Evolutionary conservation across 345 rosid genomes (phyloP).

Genomic region (Clarkia xantiana): DNA sequence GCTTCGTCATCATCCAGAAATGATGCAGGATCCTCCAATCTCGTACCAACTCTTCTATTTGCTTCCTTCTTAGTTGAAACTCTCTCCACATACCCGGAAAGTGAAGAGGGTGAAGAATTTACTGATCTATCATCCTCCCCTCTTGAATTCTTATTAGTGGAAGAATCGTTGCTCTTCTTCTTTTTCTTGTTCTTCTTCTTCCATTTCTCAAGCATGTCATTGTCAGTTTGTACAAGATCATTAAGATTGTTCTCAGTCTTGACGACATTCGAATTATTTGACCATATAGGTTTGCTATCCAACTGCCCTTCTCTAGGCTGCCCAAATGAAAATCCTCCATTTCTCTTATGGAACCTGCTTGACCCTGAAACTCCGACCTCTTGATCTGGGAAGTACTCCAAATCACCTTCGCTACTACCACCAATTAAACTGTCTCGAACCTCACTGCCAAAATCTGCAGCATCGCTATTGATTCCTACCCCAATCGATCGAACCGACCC

Average conservation of each 20-base stretch:
- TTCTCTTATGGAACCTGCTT: constrained; percentile 11
- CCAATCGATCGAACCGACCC: constrained; percentile 96
- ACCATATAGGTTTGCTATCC: constrained; percentile 50
- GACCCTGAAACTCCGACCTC: constrained; percentile 44
- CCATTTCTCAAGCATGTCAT: constrained; percentile 69
- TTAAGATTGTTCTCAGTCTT: constrained; percentile 31
- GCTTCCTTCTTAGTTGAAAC: constrained; percentile 42
- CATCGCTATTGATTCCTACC: constrained; percentile 87
- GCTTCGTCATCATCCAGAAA: constrained; percentile 89
- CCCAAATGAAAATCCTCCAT: constrained; percentile 66
- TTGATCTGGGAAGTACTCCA: constrained; percentile 63
- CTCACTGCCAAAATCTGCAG: constrained; percentile 90
- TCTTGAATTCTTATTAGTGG: constrained; percentile 55
- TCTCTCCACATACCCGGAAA: constrained; percentile 49
- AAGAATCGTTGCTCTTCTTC: constrained; percentile 68
- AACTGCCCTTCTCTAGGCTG: constrained; percentile 53
- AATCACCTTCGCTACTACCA: constrained; percentile 85
- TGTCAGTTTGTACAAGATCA: constrained; percentile 40
- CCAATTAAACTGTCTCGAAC: constrained; percentile 80
- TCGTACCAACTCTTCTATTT: constrained; percentile 32
- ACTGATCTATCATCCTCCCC: constrained; percentile 58
- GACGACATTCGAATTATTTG: constrained; percentile 35
- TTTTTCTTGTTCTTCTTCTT: constrained; percentile 53
- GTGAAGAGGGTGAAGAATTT: constrained; percentile 53
- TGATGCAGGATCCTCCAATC: constrained; percentile 60